phyloP scores from a whole-genome alignment of 306 rosid species.

The Nissolia schottii region DNA sequence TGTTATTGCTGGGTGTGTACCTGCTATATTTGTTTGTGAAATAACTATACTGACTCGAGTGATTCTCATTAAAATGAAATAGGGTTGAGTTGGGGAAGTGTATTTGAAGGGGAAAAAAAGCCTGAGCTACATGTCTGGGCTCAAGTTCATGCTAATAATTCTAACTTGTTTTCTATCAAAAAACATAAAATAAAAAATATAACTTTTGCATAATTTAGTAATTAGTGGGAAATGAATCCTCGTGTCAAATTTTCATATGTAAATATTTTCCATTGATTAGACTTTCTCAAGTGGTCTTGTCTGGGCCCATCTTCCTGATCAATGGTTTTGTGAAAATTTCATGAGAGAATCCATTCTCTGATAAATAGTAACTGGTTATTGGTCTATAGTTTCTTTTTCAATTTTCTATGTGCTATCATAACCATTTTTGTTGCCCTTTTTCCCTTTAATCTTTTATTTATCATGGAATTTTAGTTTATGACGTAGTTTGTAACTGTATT shows the following conservation, averaged over 20 bases:
- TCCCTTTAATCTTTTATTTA: neutral
- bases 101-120: neutral
- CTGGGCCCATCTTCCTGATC: too few relatives aligned
- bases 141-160: neutral
- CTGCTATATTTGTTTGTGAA: conserved; percentile 5
- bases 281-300: too few relatives aligned
- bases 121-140: neutral
- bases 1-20: neutral
- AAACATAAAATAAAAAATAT: too few relatives aligned
- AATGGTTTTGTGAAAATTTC: too few relatives aligned
- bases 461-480: neutral
- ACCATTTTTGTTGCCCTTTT: neutral
- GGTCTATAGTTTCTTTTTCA: conserved; percentile 9
- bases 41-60: neutral
- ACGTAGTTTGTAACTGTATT: conserved; percentile 6
- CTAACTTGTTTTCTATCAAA: neutral
- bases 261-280: too few relatives aligned
- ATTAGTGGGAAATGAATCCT: too few relatives aligned
- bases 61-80: neutral
- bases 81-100: neutral
- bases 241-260: too few relatives aligned
- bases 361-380: neutral
- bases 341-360: too few relatives aligned
- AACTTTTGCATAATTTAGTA: too few relatives aligned
- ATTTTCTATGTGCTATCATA: neutral